Conservation (phyloP, 2,329 filamentous ascomycete genomes). For the Ophiostoma perfectum region DNA sequence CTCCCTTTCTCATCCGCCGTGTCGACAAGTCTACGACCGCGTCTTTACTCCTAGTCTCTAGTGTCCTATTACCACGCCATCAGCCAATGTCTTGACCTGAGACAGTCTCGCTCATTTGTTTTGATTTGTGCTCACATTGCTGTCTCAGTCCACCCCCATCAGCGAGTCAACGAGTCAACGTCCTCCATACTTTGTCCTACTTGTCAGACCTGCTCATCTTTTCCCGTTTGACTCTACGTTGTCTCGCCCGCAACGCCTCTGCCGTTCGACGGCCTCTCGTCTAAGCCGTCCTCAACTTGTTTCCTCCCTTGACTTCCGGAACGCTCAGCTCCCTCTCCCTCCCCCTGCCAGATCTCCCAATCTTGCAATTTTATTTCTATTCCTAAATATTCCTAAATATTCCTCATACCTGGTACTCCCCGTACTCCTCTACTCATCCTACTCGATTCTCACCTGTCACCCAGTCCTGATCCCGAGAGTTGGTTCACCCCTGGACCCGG, state of each 20-base stretch:
- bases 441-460: slow-evolving; percentile 1
- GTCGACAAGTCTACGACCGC: neutral
- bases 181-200: neutral
- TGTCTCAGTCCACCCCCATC: slow-evolving; percentile 4
- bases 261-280: neutral
- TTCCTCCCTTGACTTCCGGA: neutral
- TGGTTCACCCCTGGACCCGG: slow-evolving; percentile 10
- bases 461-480: neutral
- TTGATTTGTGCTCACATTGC: slow-evolving; percentile 7
- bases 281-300: neutral
- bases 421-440: neutral
- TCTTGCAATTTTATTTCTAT: neutral
- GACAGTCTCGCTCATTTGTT: slow-evolving; percentile 8
- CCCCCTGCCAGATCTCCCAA: neutral
- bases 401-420: neutral
- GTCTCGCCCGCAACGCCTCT: slow-evolving; percentile 7
- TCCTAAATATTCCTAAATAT: neutral
- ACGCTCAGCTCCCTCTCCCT: neutral
- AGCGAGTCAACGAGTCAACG: neutral
- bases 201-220: slow-evolving; percentile 1
- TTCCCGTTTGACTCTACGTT: neutral
- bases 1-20: too few relatives aligned
- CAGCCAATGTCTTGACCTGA: neutral
- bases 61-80: neutral
- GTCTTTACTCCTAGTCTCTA: neutral